Conservation (phyloP, 2,329 filamentous ascomycete species). For the Monosporascus sp. region DNA sequence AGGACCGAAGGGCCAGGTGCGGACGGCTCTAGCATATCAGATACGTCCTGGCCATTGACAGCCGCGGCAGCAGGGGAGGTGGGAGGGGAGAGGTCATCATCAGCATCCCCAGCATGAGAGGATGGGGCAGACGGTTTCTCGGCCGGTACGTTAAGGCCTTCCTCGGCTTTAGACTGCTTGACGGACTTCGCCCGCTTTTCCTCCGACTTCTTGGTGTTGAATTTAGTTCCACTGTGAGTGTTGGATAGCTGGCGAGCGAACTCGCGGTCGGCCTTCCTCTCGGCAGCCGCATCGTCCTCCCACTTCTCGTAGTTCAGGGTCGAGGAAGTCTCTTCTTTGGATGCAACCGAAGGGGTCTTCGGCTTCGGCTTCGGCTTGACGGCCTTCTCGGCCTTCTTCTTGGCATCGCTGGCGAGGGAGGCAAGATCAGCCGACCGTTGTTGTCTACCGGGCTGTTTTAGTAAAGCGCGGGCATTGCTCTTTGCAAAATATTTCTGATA, state of each 20-base stretch:
- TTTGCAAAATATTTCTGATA: slow-evolving; percentile 12
- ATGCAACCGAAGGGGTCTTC: slow-evolving; percentile 25
- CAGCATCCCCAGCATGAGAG: slow-evolving; percentile 70
- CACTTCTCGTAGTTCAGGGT: slow-evolving; percentile 32
- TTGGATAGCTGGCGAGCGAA: slow-evolving; percentile 71
- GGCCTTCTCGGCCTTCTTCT: slow-evolving; percentile 33
- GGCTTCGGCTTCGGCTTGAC: slow-evolving; percentile 30
- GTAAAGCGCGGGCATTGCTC: slow-evolving; percentile 11
- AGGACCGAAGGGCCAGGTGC: slow-evolving; percentile 66
- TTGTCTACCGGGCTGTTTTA: slow-evolving; percentile 17
- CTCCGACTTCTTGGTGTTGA: slow-evolving; percentile 45
- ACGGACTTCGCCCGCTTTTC: slow-evolving; percentile 65
- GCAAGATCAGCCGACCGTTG: slow-evolving; percentile 14
- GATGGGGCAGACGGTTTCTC: slow-evolving; percentile 55
- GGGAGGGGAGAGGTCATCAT: slow-evolving; percentile 71
- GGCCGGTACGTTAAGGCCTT: slow-evolving; percentile 38
- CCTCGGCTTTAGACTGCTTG: slow-evolving; percentile 61
- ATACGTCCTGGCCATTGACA: slow-evolving; percentile 63
- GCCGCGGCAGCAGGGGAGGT: slow-evolving; percentile 57
- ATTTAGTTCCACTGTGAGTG: slow-evolving; percentile 64
- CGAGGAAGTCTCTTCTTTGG: slow-evolving; percentile 24
- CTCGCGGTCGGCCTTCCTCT: slow-evolving; percentile 54
- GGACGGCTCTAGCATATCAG: slow-evolving; percentile 83
- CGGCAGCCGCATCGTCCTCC: slow-evolving; percentile 51
- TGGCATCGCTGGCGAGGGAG: slow-evolving; percentile 25